Conservation (phyloP, 805 yeast genomes). For the Saturnispora saitoi region DNA sequence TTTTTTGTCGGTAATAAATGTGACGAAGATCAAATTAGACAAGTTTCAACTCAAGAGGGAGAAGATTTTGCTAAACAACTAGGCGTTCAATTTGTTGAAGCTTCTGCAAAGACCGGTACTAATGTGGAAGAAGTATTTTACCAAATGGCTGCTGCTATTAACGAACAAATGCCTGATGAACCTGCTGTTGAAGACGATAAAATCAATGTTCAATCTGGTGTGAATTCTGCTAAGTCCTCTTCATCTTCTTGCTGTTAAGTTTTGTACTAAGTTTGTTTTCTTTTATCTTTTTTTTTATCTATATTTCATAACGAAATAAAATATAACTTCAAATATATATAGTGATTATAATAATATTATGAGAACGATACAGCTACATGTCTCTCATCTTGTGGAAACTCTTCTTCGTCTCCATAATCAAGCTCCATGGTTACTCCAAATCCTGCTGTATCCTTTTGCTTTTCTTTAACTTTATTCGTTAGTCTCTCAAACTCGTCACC, state of each 20-base stretch:
- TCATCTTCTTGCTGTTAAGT: conserved; percentile 23
- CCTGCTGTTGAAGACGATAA: conserved; percentile 21
- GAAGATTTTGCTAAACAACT: conserved; percentile 78
- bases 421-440: conserved; percentile 13
- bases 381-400: conserved; percentile 28
- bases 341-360: not conserved
- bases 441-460: conserved; percentile 10
- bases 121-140: conserved; percentile 90
- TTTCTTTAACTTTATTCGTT: conserved; percentile 4
- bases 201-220: conserved; percentile 23
- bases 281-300: not conserved
- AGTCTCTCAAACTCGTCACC: conserved; percentile 18
- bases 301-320: conserved; percentile 1
- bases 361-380: conserved; percentile 13
- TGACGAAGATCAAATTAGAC: conserved; percentile 83
- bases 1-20: conserved; percentile 93
- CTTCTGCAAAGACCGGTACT: conserved; percentile 88
- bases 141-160: conserved; percentile 78
- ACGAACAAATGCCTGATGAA: conserved; percentile 54
- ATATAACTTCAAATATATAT: not conserved
- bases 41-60: conserved; percentile 85
- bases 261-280: not conserved
- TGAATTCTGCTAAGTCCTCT: conserved; percentile 10
- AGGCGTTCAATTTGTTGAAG: conserved; percentile 87
- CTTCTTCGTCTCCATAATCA: conserved; percentile 29